Conservation (phyloP, 352 stramenopile species). For the Saprolegnia diclina region DNA sequence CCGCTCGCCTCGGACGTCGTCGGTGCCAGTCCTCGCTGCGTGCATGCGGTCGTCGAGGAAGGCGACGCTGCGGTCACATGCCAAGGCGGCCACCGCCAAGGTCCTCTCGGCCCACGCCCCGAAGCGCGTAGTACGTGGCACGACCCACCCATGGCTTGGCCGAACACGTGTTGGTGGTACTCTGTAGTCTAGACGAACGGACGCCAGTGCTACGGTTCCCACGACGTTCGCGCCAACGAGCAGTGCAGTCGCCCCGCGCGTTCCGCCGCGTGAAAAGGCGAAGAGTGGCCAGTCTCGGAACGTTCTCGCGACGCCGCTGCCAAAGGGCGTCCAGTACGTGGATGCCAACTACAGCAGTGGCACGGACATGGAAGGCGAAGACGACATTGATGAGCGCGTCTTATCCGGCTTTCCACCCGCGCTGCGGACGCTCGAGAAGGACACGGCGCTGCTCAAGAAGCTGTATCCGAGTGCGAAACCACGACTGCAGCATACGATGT, state of each 20-base stretch:
- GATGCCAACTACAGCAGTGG: slow-evolving; percentile 24
- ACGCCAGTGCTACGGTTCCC: not conserved
- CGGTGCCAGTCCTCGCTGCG: not conserved
- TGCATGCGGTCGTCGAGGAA: not conserved
- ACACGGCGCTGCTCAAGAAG: slow-evolving; percentile 20
- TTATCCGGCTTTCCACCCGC: slow-evolving; percentile 15
- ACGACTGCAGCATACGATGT: not conserved
- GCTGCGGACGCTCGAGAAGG: slow-evolving; percentile 23
- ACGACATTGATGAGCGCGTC: slow-evolving; percentile 1
- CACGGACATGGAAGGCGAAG: slow-evolving; percentile 13
- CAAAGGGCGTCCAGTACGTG: slow-evolving; percentile 16
- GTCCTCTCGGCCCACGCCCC: not conserved
- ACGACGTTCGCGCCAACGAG: too few species aligned
- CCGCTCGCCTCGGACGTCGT: not conserved
- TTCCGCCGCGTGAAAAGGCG: too few species aligned
- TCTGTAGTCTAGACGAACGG: not conserved
- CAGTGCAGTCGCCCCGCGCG: too few species aligned
- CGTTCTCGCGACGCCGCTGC: not conserved
- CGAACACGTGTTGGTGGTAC: not conserved
- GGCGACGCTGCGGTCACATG: not conserved
- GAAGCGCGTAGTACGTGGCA: not conserved
- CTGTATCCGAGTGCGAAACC: slow-evolving; percentile 9
- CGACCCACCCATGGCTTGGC: not conserved
- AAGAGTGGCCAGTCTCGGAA: not conserved
- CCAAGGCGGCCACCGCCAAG: not conserved